Evolutionary conservation across 345 rosid species (phyloP), one percentile per base, ranked within the genome.

Genomic region (Aquilaria yunnanensis): DNA sequence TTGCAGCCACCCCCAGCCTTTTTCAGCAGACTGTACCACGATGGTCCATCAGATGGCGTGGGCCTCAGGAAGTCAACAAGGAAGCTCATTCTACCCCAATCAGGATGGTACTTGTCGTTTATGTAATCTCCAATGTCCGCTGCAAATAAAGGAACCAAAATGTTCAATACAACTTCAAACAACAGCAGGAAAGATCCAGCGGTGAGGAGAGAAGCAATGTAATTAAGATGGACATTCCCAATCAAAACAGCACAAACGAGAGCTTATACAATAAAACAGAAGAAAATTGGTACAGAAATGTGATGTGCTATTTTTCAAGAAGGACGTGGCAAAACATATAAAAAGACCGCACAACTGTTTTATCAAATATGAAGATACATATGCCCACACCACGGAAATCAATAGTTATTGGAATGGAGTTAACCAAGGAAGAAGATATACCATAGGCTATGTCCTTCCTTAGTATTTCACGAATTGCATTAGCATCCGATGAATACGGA

Each of bases 1-100:
- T 93, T 90, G 87, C 98, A 93, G 66, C 98, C 98, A 31, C 98
- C 98, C 57, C 94, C 89, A 12, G 98, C 98, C 80, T 79, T 83
- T 81, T 79, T 90, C 61, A 93, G 83, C 32, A 88, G 67, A 80
- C 77, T 66, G 71, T 62, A 82, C 97, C 97, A 93, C 9, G 95
- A 75, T 12, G 93, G 72, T 56, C 87, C 96, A 76, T 80, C 88
- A 1, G 81, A 70, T 37, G 67, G 45, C n/a, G 77, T 82, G 6
- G 98, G 97, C 70, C 98, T 80, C 62, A 93, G 77, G 78, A 93
- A 88, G 67, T 93, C 88, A 50, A 77, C 71, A 3, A 93, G 80
- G 80, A 93, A 93, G 72, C 81, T 82, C 97, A 90, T 83, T 51
- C 67, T 62, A 54, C 97, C 98, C 97, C 97, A 90, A 47, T 85